A percentile compares a stretch with the other conserved stretches of the same genome.
phyloP scores from a whole-genome alignment of 305 asterid genomes.

The Solanum hybrid region DNA sequence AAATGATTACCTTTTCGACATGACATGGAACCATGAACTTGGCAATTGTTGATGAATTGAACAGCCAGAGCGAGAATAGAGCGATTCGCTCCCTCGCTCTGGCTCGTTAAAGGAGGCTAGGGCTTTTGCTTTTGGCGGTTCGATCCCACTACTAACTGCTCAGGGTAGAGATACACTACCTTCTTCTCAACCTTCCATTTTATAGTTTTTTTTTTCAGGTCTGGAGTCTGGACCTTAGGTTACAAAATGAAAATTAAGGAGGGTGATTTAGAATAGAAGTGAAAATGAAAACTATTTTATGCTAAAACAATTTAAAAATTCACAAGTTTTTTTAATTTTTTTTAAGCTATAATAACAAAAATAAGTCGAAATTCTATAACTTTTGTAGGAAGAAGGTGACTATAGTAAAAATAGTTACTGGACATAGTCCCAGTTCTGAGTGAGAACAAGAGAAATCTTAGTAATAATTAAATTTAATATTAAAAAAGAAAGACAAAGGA shows the following conservation, averaged over 20 bases:
- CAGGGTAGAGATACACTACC: background rate
- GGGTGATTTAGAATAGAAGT: background rate
- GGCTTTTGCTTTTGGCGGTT: background rate
- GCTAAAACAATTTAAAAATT: background rate
- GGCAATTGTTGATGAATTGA: background rate
- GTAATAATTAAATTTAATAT: background rate
- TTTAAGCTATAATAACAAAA: background rate
- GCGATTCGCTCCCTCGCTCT: background rate
- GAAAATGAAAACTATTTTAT: background rate
- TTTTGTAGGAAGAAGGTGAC: too few relatives aligned
- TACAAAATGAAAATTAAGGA: background rate
- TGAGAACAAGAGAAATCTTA: background rate
- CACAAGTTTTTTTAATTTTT: too few relatives aligned
- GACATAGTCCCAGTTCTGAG: too few relatives aligned
- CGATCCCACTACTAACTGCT: background rate
- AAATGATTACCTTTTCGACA: conserved; percentile 5
- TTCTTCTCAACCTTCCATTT: background rate
- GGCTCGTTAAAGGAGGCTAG: background rate
- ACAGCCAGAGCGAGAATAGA: conserved; percentile 1
- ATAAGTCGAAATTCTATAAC: too few relatives aligned
- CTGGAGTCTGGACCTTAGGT: background rate
- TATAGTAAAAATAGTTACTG: too few relatives aligned
- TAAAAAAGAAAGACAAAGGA: too few relatives aligned
- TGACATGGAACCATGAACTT: background rate
- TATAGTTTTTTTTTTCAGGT: background rate